Conservation (phyloP, 2,329 filamentous ascomycete genomes). For the Lachnellula willkommii region DNA sequence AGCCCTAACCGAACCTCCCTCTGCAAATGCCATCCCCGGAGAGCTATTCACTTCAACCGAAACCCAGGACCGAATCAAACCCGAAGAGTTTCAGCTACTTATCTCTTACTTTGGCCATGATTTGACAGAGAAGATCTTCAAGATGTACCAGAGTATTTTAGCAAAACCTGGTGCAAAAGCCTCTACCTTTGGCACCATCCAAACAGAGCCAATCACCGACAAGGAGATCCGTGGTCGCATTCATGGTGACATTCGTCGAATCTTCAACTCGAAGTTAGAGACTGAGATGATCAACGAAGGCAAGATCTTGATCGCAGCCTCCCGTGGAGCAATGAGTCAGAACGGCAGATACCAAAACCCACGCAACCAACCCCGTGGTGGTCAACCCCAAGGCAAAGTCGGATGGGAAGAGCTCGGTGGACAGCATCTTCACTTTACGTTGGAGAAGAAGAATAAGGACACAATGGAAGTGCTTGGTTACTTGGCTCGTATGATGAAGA, state of each 20-base stretch:
- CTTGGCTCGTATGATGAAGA: constrained; percentile 52
- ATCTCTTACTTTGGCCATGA: constrained; percentile 46
- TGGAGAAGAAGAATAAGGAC: constrained; percentile 75
- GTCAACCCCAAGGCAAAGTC: constrained; percentile 36
- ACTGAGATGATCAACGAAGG: constrained; percentile 56
- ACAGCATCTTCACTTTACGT: constrained; percentile 65
- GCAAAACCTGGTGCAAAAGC: constrained; percentile 50
- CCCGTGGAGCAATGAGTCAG: constrained; percentile 24
- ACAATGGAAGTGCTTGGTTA: constrained; percentile 68
- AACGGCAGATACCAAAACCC: constrained; percentile 16
- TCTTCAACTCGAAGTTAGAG: constrained; percentile 59
- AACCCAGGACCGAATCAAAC: constrained; percentile 25
- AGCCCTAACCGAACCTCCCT: not conserved
- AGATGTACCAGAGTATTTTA: constrained; percentile 50
- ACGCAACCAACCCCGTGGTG: constrained; percentile 5
- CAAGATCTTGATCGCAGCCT: constrained; percentile 51
- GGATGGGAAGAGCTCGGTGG: constrained; percentile 63
- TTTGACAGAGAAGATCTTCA: constrained; percentile 44
- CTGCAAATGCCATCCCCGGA: not conserved
- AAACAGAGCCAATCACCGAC: constrained; percentile 50
- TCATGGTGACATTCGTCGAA: constrained; percentile 52
- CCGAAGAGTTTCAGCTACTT: constrained; percentile 41
- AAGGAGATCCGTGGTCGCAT: constrained; percentile 57
- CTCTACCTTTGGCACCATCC: constrained; percentile 48
- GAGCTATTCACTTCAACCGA: not conserved